Conservation (phyloP, 73 alveolate species). For the Uronychia setigera region DNA sequence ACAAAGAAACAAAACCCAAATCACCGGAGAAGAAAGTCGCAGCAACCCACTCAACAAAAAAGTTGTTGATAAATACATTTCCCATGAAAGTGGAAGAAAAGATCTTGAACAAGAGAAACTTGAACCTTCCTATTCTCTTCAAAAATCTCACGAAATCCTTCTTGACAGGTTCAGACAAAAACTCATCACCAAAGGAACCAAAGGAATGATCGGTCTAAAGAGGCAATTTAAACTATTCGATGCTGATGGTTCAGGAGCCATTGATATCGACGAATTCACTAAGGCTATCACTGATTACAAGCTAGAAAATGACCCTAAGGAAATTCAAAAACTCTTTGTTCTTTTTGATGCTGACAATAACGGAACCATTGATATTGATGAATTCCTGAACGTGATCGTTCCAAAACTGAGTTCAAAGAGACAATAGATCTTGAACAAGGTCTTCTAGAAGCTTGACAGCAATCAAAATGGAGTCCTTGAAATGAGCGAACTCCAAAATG, state of each 20-base stretch:
- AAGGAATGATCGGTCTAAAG: conserved; percentile 71
- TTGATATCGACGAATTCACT: conserved; percentile 60
- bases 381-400: conserved; percentile 54
- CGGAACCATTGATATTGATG: conserved; percentile 59
- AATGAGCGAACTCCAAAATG: conserved; percentile 56
- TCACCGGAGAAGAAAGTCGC: conserved; percentile 52
- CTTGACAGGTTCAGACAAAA: conserved; percentile 47
- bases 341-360: conserved; percentile 45
- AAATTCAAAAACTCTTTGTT: conserved; percentile 42
- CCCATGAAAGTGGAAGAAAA: conserved; percentile 11
- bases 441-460: conserved; percentile 65
- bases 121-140: conserved; percentile 14
- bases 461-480: conserved; percentile 72
- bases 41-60: conserved; percentile 31
- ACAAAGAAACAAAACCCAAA: conserved; percentile 19
- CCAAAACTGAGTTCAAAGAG: conserved; percentile 69
- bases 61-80: conserved; percentile 23
- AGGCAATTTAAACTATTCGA: conserved; percentile 66
- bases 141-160: conserved; percentile 41
- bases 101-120: conserved; percentile 14
- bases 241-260: conserved; percentile 61
- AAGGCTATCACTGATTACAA: conserved; percentile 54
- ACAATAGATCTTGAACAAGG: conserved; percentile 62
- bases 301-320: conserved; percentile 31
- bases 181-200: conserved; percentile 51